Evolutionary conservation across 148 eudicot genomes (phyloP).

Genomic region (Oxyria digyna): DNA sequence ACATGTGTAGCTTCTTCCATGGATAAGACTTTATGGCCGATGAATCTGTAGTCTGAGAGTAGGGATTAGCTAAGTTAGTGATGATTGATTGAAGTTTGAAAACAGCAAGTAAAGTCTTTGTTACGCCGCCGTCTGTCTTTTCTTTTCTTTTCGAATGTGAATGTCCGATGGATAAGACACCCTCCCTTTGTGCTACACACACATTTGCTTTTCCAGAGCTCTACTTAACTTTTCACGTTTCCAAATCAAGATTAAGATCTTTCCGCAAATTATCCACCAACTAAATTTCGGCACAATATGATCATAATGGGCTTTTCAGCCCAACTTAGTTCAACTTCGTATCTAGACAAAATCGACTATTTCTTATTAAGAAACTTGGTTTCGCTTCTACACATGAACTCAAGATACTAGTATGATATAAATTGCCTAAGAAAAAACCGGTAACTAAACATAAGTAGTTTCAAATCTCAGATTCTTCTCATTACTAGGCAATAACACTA

Average conservation of each 20-base stretch:
- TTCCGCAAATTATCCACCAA: too few relatives aligned
- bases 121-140: slow-evolving; percentile 6
- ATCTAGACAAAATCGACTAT: background rate
- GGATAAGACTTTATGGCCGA: too few relatives aligned
- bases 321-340: background rate
- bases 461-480: background rate
- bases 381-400: too few relatives aligned
- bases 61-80: too few relatives aligned
- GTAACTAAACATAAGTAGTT: slow-evolving; percentile 1
- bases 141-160: too few relatives aligned
- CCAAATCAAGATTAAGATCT: too few relatives aligned
- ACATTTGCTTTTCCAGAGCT: background rate
- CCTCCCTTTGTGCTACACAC: too few relatives aligned
- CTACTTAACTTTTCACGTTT: too few relatives aligned
- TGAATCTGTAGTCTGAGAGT: too few relatives aligned
- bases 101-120: background rate
- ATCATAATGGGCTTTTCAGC: background rate
- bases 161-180: background rate
- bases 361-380: too few relatives aligned
- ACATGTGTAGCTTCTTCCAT: too few relatives aligned
- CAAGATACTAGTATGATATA: background rate
- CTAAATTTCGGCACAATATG: background rate
- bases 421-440: background rate
- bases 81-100: too few relatives aligned
- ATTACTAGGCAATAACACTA: background rate